phyloP scores from a whole-genome alignment of 2,329 filamentous ascomycete genomes.

The Alternaria arborescens region DNA sequence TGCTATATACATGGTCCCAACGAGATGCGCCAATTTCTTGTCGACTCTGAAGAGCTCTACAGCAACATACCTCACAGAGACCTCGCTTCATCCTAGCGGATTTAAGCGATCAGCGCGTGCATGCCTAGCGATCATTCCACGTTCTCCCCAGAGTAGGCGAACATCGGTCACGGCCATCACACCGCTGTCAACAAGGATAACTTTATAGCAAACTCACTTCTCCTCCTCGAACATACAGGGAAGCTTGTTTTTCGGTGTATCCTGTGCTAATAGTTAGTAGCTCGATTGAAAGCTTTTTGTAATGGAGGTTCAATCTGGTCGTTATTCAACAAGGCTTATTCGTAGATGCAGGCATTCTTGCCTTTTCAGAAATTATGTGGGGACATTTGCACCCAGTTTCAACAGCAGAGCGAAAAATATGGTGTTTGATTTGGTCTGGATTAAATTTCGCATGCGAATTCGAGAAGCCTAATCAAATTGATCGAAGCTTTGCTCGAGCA shows the following conservation, averaged over 20 bases:
- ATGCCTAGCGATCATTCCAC: not conserved
- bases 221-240: not conserved
- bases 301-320: not conserved
- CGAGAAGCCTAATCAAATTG: not conserved
- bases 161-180: not conserved
- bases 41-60: not conserved
- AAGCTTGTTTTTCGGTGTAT: rapidly evolving
- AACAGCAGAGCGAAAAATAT: not conserved
- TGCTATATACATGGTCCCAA: no score
- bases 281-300: not conserved
- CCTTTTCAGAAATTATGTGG: not conserved
- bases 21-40: not conserved
- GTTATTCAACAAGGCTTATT: not conserved
- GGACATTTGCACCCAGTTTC: not conserved
- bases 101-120: no score
- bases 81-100: not conserved
- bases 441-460: not conserved
- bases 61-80: not conserved
- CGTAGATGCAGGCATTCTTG: not conserved
- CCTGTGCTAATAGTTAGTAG: not conserved
- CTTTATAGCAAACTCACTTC: not conserved
- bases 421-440: not conserved
- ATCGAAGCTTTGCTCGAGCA: not conserved
- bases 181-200: not conserved
- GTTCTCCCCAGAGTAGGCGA: not conserved